These are phyloP conservation scores for Aspergillus fijiensis DNA, from an alignment of 2,329 filamentous ascomycete species.

Conservation along the genomic window DNA sequence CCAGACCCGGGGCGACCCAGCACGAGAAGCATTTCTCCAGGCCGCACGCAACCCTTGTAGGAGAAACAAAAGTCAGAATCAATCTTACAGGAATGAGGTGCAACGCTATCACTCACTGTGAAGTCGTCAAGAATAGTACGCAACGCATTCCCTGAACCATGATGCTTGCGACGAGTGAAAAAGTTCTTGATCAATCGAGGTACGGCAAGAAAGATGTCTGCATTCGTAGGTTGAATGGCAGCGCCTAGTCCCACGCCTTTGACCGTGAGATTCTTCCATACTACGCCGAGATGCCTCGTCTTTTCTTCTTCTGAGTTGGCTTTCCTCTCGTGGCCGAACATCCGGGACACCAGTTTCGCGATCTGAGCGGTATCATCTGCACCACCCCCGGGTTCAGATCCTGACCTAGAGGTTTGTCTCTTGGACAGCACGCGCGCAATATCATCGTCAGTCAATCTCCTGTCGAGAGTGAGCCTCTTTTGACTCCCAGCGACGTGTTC, in stretches of 20 bases:
- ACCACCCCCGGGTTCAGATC: constrained; percentile 19
- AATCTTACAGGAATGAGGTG: background rate
- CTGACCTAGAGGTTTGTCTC: constrained; percentile 25
- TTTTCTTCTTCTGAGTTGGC: constrained; percentile 68
- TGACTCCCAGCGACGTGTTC: background rate
- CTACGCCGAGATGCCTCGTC: constrained; percentile 66
- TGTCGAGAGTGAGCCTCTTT: background rate
- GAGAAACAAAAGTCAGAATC: background rate
- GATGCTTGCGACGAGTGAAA: constrained; percentile 34
- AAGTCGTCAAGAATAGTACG: constrained; percentile 67
- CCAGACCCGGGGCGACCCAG: constrained; percentile 44
- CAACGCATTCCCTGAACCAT: constrained; percentile 45
- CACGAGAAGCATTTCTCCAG: constrained; percentile 42
- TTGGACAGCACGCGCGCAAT: constrained; percentile 26
- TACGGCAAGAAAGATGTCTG: constrained; percentile 55
- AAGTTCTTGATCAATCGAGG: constrained; percentile 50
- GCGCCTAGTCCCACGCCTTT: constrained; percentile 69
- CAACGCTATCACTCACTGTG: constrained; percentile 37
- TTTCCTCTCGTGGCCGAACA: constrained; percentile 67
- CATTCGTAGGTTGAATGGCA: constrained; percentile 57
- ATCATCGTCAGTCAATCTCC: constrained; percentile 17
- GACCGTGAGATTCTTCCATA: constrained; percentile 70
- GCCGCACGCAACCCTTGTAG: constrained; percentile 40
- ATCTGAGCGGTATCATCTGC: constrained; percentile 34
- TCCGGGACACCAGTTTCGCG: constrained; percentile 61